Base-by-base conservation (phyloP, 2,329 filamentous ascomycete species). In the Incumbomyces lentus region DNA sequence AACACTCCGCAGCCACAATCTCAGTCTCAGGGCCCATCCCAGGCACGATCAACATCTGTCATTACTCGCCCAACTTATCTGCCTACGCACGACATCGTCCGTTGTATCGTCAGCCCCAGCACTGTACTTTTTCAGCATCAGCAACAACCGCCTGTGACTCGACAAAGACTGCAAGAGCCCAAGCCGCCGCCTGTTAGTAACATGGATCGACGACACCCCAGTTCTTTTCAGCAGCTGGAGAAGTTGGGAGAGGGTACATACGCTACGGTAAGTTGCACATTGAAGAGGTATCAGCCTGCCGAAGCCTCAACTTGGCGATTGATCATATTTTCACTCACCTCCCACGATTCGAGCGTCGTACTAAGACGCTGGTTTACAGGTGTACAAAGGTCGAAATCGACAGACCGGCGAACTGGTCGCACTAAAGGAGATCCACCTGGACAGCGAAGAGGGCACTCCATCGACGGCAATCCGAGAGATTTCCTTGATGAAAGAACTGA, bases 161-260 rank as follows among this genome's bases (percentile, higher is more conserved):
- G 41, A 44, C 44, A 46, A 17, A 49, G 46, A 40, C 40, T 47
- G 16, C 55, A 50, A 52, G 48, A 46, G 37, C 37, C 50, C 43
- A 29, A 35, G n/a, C 31, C 31, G 46, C 16, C 22, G 37, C 30
- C 36, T 17, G 37, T 40, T 43, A 22, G 46, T 12, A 47, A 51
- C 30, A 96, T 96, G 90, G 90, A 95, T 68, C 85, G 86, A 62
- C 86, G 93, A 66, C 76, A 95, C 61, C 89, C 90, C 47, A 94
- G 85, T 71, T 96, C 90, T 52, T 98, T 98, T 74, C 90, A 96
- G 76, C 92, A 96, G 80, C 78, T 96, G 65, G 92, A 98, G 70
- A 98, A 90, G 68, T 78, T 98, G 56, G 92, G 92, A 61, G 92
- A 98, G 73, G 92, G 92, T 51, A 98, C 92, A 29, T 98, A 98